A percentile compares a stretch with the other conserved stretches of the same genome.
Evolutionary conservation across 2,329 filamentous ascomycete genomes (phyloP).

Genomic region (Phyllosticta citriasiana): DNA sequence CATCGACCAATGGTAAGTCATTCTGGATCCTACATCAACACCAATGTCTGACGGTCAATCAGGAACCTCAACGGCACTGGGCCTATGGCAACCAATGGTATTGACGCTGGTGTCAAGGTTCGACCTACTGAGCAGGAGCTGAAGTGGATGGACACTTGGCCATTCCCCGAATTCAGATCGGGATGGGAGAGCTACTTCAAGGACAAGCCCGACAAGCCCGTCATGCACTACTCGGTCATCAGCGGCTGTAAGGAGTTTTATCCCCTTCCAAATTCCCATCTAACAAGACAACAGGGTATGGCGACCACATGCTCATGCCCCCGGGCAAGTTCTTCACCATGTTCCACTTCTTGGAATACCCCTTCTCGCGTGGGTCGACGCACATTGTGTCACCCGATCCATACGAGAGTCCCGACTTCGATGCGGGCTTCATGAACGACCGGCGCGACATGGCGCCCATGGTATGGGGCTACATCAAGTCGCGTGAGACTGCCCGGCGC

Average conservation of each 20-base stretch:
- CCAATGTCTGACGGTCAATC: not conserved
- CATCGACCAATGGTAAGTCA: slow-evolving; percentile 57
- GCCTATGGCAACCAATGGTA: slow-evolving; percentile 66
- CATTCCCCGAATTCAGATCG: slow-evolving; percentile 60
- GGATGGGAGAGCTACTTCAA: slow-evolving; percentile 79
- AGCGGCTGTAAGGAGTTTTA: slow-evolving; percentile 24
- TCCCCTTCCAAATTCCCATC: not conserved
- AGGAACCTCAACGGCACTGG: slow-evolving; percentile 63
- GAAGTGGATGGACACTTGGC: slow-evolving; percentile 59
- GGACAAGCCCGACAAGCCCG: slow-evolving; percentile 74
- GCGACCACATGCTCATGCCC: slow-evolving; percentile 51
- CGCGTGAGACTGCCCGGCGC: slow-evolving; percentile 65
- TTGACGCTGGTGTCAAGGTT: slow-evolving; percentile 71
- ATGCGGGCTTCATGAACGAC: slow-evolving; percentile 78
- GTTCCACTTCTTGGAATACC: slow-evolving; percentile 74
- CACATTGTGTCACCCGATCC: slow-evolving; percentile 63
- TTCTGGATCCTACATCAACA: not conserved
- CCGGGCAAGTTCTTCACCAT: slow-evolving; percentile 74
- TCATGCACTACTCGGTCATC: slow-evolving; percentile 78
- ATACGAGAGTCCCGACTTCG: slow-evolving; percentile 67
- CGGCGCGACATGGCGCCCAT: slow-evolving; percentile 72
- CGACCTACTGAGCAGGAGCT: slow-evolving; percentile 60
- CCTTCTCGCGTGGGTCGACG: slow-evolving; percentile 62
- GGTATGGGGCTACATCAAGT: slow-evolving; percentile 78
- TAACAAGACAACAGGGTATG: slow-evolving; percentile 23